Base-by-base conservation (phyloP, 1,139 yeast species). In the Kodamaea anthophila region DNA sequence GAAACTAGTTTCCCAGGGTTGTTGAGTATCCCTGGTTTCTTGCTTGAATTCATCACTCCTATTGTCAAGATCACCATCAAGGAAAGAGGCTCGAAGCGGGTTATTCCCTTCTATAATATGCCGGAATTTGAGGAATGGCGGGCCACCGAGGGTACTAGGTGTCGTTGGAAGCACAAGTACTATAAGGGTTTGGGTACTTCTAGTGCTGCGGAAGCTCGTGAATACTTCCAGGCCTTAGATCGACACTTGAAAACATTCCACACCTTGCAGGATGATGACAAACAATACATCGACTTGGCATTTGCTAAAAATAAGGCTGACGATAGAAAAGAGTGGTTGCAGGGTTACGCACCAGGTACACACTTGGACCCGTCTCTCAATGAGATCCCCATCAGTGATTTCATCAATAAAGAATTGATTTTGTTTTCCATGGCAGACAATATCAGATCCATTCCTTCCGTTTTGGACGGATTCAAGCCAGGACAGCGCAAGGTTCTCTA, bases 101-200 rank as follows among this genome's bases (percentile, higher is more conserved):
- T 72, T 1, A 67, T 86, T 23, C 72, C 96, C 1, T 93, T 93
- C 48, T 93, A 86, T 54, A 84, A 84, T 29, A 85, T 91, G 93
- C 97, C 96, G 2, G 97, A 93, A 50, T 93, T 86, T 52, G 97
- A 91, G 51, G 55, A 68, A 9, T 93, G 98, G 98, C 74, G 96
- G 58, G 93, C 80, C 29, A 72, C 74, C 4, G 94, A 82, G 42
- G 94, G 96, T 24, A 61, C 62, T 21, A 68, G 63, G 8, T 78
- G 79, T 46, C 76, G 88, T 15, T 93, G 96, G 94, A 75, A 81
- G 30, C 94, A 85, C 45, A 93, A 93, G 70, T 93, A 93, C 63
- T 91, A 85, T 63, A 93, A 93, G 69, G 99, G 99, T 74, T 72
- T 93, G 68, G 99, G 98, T 75, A 87, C 98, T 6, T 88, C 97